Evolutionary conservation across 176 grass and related monocot genomes (phyloP), one percentile per base, ranked within the genome.

Genomic region (Metroxylon sagu): DNA sequence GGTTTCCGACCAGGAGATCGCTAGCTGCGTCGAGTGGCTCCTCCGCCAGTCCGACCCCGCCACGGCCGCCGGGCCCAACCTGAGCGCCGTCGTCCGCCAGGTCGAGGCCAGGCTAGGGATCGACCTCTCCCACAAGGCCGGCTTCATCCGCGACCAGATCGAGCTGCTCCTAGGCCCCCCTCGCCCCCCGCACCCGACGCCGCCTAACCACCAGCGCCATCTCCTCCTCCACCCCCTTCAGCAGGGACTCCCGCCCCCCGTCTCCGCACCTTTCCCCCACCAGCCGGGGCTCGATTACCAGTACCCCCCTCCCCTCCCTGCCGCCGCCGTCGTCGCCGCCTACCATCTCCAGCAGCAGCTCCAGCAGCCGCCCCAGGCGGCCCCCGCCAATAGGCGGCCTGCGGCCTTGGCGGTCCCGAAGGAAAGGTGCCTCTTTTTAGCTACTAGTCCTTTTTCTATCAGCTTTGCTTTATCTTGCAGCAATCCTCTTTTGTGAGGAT

Each of bases 271-370:
- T 26, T 30, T 29, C 25, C 14, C 57, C 23, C 21, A 29, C 14
- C 26, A 59, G 26, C 64, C 64, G 0, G 64, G 29, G 25, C 25
- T 52, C 26, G 6, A 25, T 14, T 67, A 29, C 16, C 10, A 21
- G n/a, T 54, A 67, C 26, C 64, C 50, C 16, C 64, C 64, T 6
- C 64, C 64, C 5, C 51, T 67, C 4, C 64, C 64, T 29, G 49
- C 64, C 10, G 64, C 64, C 26, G 64, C 64, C 3, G 64, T 67
- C 2, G 50, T 67, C 3, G 64, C 64, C 16, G 64, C 64, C 6
- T 67, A 67, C 51, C 50, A 54, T 16, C 51, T 67, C 26, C 64
- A 67, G 25, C 64, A 67, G 49, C 64, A 67, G 25, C 50, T 67
- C 26, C 64, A 67, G 43, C 50, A 67, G n/a, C 16, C 50, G 64